phyloP scores from a whole-genome alignment of 768 basidiomycete genomes.

The Lentinula boryana region DNA sequence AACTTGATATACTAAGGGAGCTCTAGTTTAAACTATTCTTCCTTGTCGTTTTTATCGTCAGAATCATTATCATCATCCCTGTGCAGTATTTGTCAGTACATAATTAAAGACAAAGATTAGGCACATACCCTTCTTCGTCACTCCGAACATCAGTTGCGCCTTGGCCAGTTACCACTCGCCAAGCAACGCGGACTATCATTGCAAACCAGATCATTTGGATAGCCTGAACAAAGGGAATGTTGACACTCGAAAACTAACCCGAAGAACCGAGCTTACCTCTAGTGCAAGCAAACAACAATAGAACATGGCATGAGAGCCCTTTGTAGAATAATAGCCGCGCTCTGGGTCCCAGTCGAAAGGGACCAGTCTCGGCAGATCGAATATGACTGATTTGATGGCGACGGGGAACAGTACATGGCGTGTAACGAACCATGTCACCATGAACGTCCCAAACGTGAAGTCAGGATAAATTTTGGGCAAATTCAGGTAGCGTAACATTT shows the following conservation, averaged over 20 bases:
- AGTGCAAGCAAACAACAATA: slow-evolving; percentile 46
- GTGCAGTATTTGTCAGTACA: not conserved
- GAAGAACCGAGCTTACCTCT: slow-evolving; percentile 40
- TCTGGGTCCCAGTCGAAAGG: slow-evolving; percentile 55
- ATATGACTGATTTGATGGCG: slow-evolving; percentile 57
- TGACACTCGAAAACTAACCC: not conserved
- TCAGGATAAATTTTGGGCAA: slow-evolving; percentile 62
- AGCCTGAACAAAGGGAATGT: slow-evolving; percentile 34
- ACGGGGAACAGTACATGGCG: slow-evolving; percentile 78
- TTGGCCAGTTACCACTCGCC: slow-evolving; percentile 63
- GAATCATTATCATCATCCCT: not conserved
- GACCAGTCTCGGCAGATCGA: slow-evolving; percentile 45
- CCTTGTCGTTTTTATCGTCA: slow-evolving; percentile 5
- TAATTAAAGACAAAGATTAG: not conserved
- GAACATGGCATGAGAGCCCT: slow-evolving; percentile 41
- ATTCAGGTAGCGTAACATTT: slow-evolving; percentile 88
- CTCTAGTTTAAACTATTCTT: slow-evolving; percentile 4
- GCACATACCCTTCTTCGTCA: slow-evolving; percentile 55
- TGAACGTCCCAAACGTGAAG: slow-evolving; percentile 70
- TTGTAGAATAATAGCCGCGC: slow-evolving; percentile 51
- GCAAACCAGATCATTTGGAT: slow-evolving; percentile 80
- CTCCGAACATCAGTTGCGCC: slow-evolving; percentile 83
- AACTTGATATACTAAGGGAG: not conserved
- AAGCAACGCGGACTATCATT: slow-evolving; percentile 83
- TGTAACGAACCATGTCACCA: slow-evolving; percentile 87